Conservation (phyloP, 2,329 filamentous ascomycete genomes). For the Cryphonectria carpinicola region DNA sequence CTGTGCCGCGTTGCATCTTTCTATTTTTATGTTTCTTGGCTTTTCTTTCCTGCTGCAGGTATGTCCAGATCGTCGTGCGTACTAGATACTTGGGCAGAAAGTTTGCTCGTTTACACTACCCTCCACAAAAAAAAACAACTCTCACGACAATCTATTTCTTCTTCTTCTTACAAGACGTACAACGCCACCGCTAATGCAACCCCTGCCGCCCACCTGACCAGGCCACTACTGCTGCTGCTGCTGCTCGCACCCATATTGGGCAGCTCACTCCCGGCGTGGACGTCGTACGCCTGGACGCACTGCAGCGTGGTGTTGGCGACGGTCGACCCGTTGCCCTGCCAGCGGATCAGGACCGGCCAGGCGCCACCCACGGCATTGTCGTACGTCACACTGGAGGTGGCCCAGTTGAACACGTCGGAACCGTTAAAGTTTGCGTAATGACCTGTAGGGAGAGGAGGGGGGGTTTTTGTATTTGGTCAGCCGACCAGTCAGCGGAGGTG, state of each 20-base stretch:
- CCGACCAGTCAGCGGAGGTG: background rate
- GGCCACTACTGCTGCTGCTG: background rate
- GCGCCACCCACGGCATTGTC: background rate
- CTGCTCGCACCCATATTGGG: background rate
- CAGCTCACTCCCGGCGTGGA: background rate
- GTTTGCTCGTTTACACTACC: too few species aligned
- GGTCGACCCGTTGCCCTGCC: background rate
- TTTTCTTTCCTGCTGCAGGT: too few species aligned
- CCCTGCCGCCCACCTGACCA: background rate
- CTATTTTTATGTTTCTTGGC: too few species aligned
- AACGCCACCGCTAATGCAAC: background rate
- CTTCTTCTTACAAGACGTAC: background rate
- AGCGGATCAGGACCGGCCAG: constrained; percentile 2
- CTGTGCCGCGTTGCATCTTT: too few species aligned
- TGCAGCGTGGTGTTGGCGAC: background rate
- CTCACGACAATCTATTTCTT: background rate
- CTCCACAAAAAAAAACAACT: too few species aligned
- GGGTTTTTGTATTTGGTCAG: background rate
- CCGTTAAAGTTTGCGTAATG: background rate
- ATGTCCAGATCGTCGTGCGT: too few species aligned
- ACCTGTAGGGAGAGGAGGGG: background rate
- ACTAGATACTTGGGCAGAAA: too few species aligned
- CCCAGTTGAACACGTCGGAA: constrained; percentile 4
- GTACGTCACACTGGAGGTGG: background rate
- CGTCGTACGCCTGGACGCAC: constrained; percentile 10